Base-by-base conservation (phyloP, 2,329 filamentous ascomycete genomes). In the Hymenotorrendiella dingleyae region DNA sequence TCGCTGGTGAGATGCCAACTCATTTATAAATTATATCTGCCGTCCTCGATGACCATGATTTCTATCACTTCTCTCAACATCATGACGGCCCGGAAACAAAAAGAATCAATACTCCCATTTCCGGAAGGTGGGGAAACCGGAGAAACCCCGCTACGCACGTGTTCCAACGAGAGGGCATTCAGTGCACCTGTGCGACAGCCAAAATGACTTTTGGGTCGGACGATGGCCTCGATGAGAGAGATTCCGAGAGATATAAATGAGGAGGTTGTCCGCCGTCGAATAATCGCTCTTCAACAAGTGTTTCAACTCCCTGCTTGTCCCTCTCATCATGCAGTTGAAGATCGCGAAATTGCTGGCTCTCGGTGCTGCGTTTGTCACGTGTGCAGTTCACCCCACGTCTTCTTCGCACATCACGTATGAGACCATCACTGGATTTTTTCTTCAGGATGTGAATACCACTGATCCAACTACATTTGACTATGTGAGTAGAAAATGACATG, bases 391-490 rank as follows among this genome's bases (percentile, higher is more conserved):
- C 22, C 36, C 26, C 34, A 21, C 39, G 21, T 23, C 36, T 26
- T 14, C 23, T 32, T 36, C 43, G 17, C 68, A 73, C 42, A 71
- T 81, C 57, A 72, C 74, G 45, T 84, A 82, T 57, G 74, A 72
- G 0, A 73, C 79, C 0, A 68, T 84, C 0, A 64, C 68, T 0
- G 80, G 78, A 0, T 77, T 79, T 60, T 85, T 85, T 54, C 63
- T 78, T 17, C 81, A 85, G 54, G 80, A 84, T 55, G 71, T 82
- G 17, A 55, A 67, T 0, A 55, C 65, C 4, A 84, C 80, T 1
- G 64, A 76, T 43, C 62, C 78, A 2, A 64, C 58, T 2, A 71
- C 63, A 2, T 85, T 84, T 60, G 78, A 84, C 62, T 84, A 84
- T 56, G 80, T 84, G 60, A 55, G 70, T 17, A 6, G 11, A 9